Conservation (phyloP, 495 filamentous ascomycete genomes). For the Hyaloscypha bicolor region DNA sequence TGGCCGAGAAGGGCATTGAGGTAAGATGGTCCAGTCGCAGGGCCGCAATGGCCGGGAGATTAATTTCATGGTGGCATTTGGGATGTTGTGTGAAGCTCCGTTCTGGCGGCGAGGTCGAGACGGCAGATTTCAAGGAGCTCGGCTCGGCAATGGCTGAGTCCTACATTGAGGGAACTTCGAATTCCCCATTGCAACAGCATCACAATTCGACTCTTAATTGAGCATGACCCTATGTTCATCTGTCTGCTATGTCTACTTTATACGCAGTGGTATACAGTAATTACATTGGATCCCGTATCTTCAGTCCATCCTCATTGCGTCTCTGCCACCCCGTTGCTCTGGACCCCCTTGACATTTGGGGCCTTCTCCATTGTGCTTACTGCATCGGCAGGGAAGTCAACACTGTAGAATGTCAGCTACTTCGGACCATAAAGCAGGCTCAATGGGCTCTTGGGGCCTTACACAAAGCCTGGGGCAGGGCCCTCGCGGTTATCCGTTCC, state of each 20-base stretch:
- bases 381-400: constrained; percentile 68
- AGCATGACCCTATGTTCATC: background rate
- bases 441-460: constrained; percentile 2
- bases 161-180: background rate
- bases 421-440: background rate
- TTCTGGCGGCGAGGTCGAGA: background rate
- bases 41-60: constrained; percentile 21
- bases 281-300: background rate
- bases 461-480: constrained; percentile 90
- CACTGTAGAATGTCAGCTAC: constrained; percentile 49
- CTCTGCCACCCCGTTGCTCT: constrained; percentile 68
- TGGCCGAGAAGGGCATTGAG: background rate
- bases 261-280: background rate
- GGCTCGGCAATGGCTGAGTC: background rate
- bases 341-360: constrained; percentile 71
- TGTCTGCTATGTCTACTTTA: background rate
- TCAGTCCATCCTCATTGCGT: constrained; percentile 60
- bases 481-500: constrained; percentile 37
- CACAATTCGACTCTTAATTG: too few relatives aligned
- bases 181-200: background rate
- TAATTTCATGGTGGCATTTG: constrained; percentile 30
- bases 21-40: background rate
- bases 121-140: background rate
- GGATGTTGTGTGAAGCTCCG: background rate
- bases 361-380: constrained; percentile 62